Conservation (phyloP, 345 rosid species). For the Syzygium aromaticum region DNA sequence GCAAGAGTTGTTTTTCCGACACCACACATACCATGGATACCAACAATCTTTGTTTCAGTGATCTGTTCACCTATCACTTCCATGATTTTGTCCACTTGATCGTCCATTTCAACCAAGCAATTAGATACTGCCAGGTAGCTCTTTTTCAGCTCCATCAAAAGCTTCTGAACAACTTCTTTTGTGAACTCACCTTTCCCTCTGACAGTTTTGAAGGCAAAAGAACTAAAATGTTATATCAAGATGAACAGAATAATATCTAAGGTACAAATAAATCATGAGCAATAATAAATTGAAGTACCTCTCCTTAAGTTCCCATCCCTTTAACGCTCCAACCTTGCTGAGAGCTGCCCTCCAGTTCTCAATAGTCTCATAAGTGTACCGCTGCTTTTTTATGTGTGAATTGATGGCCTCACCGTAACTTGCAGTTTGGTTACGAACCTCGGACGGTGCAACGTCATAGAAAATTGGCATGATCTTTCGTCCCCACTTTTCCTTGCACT, state of each 20-base stretch:
- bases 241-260: no score
- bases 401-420: fast-evolving
- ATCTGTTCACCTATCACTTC: background rate
- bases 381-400: background rate
- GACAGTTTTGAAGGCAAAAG: background rate
- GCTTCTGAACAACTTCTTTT: background rate
- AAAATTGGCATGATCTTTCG: background rate
- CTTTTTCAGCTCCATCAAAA: background rate
- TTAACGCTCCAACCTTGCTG: background rate
- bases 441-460: fast-evolving
- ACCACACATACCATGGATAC: conserved; percentile 3
- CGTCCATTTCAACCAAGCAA: background rate
- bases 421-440: fast-evolving
- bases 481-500: background rate
- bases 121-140: background rate
- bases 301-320: background rate
- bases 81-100: background rate
- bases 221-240: fast-evolving
- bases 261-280: fast-evolving
- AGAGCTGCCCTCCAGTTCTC: background rate
- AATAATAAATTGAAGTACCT: background rate
- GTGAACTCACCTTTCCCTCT: background rate
- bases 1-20: conserved; percentile 1
- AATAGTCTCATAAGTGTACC: background rate
- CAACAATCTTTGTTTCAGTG: background rate